phyloP scores from a whole-genome alignment of 176 grass and related monocot genomes.

The Hordeum vulgare region DNA sequence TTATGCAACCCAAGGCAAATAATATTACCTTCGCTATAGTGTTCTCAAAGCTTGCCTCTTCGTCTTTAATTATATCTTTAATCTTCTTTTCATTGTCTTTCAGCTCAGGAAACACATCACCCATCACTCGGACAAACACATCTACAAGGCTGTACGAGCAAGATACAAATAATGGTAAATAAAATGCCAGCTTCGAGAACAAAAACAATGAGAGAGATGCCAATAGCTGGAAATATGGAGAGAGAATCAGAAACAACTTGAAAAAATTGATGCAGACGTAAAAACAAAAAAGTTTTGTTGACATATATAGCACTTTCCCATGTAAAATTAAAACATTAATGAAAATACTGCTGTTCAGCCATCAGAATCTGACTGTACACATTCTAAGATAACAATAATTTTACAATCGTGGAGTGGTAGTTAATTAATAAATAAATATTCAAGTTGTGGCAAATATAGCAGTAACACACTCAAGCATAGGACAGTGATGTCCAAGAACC shows the following conservation, averaged over 20 bases:
- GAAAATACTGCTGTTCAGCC: not conserved
- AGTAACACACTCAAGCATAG: not conserved
- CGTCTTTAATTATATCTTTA: conserved; percentile 77
- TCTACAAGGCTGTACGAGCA: conserved; percentile 66
- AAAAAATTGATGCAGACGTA: not conserved
- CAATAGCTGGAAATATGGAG: not conserved
- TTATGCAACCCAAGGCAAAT: not conserved
- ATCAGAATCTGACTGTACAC: not conserved
- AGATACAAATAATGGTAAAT: conserved; percentile 9
- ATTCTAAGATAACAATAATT: not conserved
- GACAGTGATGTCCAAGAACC: not conserved
- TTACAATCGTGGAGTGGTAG: not conserved
- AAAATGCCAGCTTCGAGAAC: not conserved
- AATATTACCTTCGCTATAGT: conserved; percentile 84
- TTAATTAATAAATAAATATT: not conserved
- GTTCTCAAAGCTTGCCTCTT: conserved; percentile 97
- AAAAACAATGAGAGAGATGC: not conserved
- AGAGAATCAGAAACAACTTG: not conserved
- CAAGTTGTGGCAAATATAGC: not conserved
- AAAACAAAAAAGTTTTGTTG: not conserved
- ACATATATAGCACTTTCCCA: no score
- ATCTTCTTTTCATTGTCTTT: conserved; percentile 64
- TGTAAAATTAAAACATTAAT: no score
- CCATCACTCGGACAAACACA: conserved; percentile 76
- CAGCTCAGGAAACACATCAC: conserved; percentile 92